These are phyloP conservation scores for Ogataea methanolica DNA, from an alignment of 805 yeast genomes.

Conservation along the genomic window DNA sequence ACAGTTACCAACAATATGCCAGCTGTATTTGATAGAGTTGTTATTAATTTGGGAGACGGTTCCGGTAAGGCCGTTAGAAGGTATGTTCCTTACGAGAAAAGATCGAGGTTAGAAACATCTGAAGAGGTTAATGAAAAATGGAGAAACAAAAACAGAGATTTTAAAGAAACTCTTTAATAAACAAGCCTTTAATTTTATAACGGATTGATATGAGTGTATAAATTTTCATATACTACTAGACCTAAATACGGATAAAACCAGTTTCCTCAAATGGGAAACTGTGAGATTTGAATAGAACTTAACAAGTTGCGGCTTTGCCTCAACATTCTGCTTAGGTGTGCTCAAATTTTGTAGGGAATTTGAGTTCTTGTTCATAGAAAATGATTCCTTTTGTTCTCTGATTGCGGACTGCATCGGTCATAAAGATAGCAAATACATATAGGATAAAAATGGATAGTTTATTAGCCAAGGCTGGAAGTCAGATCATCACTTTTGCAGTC, in stretches of 20 bases:
- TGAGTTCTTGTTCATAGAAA: too few relatives aligned
- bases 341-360: too few relatives aligned
- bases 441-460: slow-evolving; percentile 34
- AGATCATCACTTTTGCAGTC: slow-evolving; percentile 76
- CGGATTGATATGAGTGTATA: neutral
- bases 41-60: slow-evolving; percentile 70
- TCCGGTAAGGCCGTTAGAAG: slow-evolving; percentile 51
- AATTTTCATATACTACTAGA: too few relatives aligned
- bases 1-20: slow-evolving; percentile 30
- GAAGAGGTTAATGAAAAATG: slow-evolving; percentile 67
- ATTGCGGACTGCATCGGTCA: too few relatives aligned
- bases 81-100: slow-evolving; percentile 53
- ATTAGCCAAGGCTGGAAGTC: slow-evolving; percentile 56
- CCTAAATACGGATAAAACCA: too few relatives aligned
- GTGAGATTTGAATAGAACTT: too few relatives aligned
- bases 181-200: too few relatives aligned
- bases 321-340: too few relatives aligned
- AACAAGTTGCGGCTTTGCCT: too few relatives aligned
- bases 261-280: too few relatives aligned
- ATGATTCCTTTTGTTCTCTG: too few relatives aligned
- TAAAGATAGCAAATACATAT: too few relatives aligned
- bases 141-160: slow-evolving; percentile 32
- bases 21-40: slow-evolving; percentile 5
- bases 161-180: neutral
- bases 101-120: slow-evolving; percentile 60